Base-by-base conservation (phyloP, 768 basidiomycete genomes). In the Leccinum obscurum region DNA sequence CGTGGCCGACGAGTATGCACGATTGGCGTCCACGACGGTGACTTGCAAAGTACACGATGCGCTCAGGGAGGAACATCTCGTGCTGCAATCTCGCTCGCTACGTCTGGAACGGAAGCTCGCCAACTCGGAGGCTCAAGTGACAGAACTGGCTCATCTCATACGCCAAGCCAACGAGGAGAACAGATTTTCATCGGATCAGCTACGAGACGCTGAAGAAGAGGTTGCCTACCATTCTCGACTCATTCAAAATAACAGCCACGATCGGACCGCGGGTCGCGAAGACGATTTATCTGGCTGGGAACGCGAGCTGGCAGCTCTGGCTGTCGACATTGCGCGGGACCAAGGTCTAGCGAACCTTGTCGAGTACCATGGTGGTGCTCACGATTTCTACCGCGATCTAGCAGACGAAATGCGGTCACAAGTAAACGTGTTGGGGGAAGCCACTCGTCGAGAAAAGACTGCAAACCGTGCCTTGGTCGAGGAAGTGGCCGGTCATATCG, bases 71-170 rank as follows among this genome's bases (percentile, higher is more conserved):
- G 76, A 80, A 30, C 72, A 80, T 59, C 57, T 72, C 2, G 63
- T 70, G 4, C 61, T 80, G 32, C 80, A 80, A 57, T 63, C 82
- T 10, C 80, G 77, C 8, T 72, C 76, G 26, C 70, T 78, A 28
- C 84, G 88, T 30, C 74, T 90, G 13, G 84, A 88, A 64, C 84
- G 89, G 60, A 89, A 87, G 70, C 76, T 90, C 14, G 83, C 83
- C 44, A 88, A 87, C 66, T 78, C 87, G 5, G 85, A 90, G 57
- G 84, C 75, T 17, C 88, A 91, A 68, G 86, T 88, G 22, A 70
- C 76, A 13, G 88, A 90, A 61, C 75, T 92, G 8, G 84, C 84
- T 1, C 75, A 83, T 60, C 80, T 91, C 46, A 77, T 88, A 64
- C 85, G 87, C 26, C 81, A 84, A 28, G 73, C 76, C 28, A 81